Base-by-base conservation (phyloP, 139 green algal genomes). In the Chara braunii region DNA sequence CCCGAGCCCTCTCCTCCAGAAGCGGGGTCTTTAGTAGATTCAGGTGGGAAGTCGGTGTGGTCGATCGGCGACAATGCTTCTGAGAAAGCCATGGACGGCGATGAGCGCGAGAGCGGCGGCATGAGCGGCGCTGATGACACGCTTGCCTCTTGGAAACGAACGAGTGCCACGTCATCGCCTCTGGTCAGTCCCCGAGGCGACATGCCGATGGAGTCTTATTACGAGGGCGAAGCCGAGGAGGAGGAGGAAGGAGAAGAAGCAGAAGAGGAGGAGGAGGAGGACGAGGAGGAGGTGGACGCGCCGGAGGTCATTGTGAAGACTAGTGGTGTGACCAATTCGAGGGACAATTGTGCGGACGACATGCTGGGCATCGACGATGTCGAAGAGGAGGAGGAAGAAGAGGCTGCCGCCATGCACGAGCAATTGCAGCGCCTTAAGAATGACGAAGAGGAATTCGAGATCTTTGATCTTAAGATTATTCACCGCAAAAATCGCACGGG, bases 401-500 rank as follows among this genome's bases (percentile, higher is more conserved):
- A 48, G 40, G 40, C 18, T 18, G 40, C 40, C 18, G 40, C 40
- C 18, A 18, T 48, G 40, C 40, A 48, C 40, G 40, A 48, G 40
- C 40, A 48, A 18, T 18, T 48, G 40, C 40, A 48, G 40, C 40
- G 40, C 18, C 18, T 48, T 18, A 48, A 48, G 40, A 18, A 18
- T 18, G 60, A 68, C 37, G 60, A 71, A 18, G 62, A 71, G n/a
- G 62, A 71, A 37, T 71, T 71, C 53, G 62, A 71, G 53, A 53
- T 51, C 22, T 74, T 75, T 23, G 22, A 64, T 12, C 43, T 75
- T 26, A 67, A 66, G 2, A 30, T 75, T n/a, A 72, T 75, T 24
- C 66, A 75, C 32, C 51, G 62, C 51, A 69, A 70, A 14, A 71
- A 71, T 37, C 24, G 62, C 43, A 97, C 90, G 1, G 90, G 90